These are phyloP conservation scores for Aspergillus hancockii DNA, from an alignment of 495 filamentous ascomycete genomes.

Conservation along the genomic window DNA sequence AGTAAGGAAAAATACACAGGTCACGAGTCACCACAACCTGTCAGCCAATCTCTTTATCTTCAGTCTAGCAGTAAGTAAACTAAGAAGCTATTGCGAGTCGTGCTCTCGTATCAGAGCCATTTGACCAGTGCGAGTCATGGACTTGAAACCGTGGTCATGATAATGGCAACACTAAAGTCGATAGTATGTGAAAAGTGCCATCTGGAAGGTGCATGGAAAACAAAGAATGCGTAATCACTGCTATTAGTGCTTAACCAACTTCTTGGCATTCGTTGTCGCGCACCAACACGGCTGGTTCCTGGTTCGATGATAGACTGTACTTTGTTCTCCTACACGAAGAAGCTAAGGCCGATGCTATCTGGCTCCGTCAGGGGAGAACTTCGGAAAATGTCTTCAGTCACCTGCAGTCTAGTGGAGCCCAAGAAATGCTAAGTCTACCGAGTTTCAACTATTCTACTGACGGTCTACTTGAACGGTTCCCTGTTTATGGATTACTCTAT, in stretches of 20 bases:
- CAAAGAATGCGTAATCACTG: slow-evolving; percentile 15
- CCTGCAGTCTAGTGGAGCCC: not conserved
- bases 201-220: slow-evolving; percentile 1
- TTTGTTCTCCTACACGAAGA: not conserved
- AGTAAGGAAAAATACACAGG: not conserved
- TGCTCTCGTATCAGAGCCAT: not conserved
- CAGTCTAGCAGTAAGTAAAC: not conserved
- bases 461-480: not conserved
- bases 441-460: not conserved
- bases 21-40: slow-evolving; percentile 7
- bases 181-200: not conserved
- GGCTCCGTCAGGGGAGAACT: slow-evolving; percentile 1
- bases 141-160: slow-evolving; percentile 1
- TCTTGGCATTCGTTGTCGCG: slow-evolving; percentile 7
- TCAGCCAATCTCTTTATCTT: not conserved
- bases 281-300: not conserved
- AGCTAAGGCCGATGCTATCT: slow-evolving; percentile 2
- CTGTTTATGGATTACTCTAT: not conserved
- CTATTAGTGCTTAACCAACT: slow-evolving; percentile 13
- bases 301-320: not conserved
- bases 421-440: slow-evolving; percentile 1
- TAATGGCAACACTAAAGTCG: slow-evolving; percentile 1
- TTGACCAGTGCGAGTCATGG: not conserved
- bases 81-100: not conserved
- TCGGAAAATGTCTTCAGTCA: slow-evolving; percentile 1